Evolutionary conservation across 306 rosid species (phyloP), one percentile per base, ranked within the genome.

Genomic region (Prosopis cineraria): DNA sequence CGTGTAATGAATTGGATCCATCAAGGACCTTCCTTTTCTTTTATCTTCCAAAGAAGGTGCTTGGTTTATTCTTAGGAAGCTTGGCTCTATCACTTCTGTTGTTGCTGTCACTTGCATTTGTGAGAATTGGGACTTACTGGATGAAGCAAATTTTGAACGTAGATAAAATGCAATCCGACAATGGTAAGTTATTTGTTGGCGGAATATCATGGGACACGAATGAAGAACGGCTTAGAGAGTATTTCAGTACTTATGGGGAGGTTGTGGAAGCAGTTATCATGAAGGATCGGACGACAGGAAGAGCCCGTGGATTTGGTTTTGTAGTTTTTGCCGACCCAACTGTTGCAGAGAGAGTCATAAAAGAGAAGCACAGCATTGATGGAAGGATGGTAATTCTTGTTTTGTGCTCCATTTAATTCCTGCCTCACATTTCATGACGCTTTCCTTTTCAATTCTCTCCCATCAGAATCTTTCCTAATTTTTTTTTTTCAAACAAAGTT

Each of bases 181-280:
- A 85, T 86, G 99, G 98, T 3, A 95, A 95, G 88, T 82, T 95
- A 72, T 95, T 95, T 50, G 78, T 95, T 65, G 99, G 99, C 52
- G 99, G 99, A 62, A 95, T 95, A 84, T 95, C 99, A 52, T 95
- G 99, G 99, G 99, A 95, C 91, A 95, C 99, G 31, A 87, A 88
- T 86, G 98, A 95, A 87, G 99, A 91, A 79, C 97, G 99, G 48
- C 93, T 95, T 76, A 89, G 91, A 79, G 98, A 91, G 87, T 95
- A 93, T 77, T 95, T 95, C 81, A 80, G 93, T 84, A 68, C 85
- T 58, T 95, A 81, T 67, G 99, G 99, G 13, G 99, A 95, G 79
- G 95, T 95, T 77, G 93, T 92, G 73, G 99, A 95, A 83, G 97
- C 98, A 29, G 98, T 95, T 81, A 95, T 95, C 78, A 95, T 95